These are phyloP conservation scores for Candida insectorum DNA, from an alignment of 805 yeast species.

Conservation along the genomic window DNA sequence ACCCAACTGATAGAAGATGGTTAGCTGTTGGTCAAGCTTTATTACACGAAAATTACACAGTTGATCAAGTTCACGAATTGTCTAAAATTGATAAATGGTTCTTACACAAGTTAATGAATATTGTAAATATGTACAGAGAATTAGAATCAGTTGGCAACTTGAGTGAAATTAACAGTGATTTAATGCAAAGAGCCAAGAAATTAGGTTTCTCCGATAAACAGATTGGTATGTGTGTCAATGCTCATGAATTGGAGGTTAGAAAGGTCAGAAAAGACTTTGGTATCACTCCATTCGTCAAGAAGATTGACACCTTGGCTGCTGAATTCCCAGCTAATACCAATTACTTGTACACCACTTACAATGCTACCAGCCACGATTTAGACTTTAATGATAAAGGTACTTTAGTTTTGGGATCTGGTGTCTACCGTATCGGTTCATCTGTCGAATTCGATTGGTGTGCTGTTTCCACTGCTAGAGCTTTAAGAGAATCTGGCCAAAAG, in stretches of 20 bases:
- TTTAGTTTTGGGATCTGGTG: constrained; percentile 97
- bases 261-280: constrained; percentile 74
- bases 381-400: constrained; percentile 86
- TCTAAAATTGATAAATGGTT: constrained; percentile 97
- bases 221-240: constrained; percentile 72
- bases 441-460: constrained; percentile 99
- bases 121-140: constrained; percentile 84
- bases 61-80: constrained; percentile 85
- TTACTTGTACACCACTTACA: constrained; percentile 93
- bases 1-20: constrained; percentile 96
- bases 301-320: constrained; percentile 96
- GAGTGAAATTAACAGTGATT: constrained; percentile 59
- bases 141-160: constrained; percentile 60
- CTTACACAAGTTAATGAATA: constrained; percentile 86
- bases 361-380: constrained; percentile 83
- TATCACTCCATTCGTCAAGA: constrained; percentile 89
- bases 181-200: constrained; percentile 78
- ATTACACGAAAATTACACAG: constrained; percentile 85
- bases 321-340: constrained; percentile 98
- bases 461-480: constrained; percentile 91
- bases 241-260: constrained; percentile 79
- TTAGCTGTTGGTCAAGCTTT: constrained; percentile 97
- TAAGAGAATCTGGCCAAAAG: constrained; percentile 80
- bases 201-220: constrained; percentile 95
- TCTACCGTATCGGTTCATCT: constrained; percentile 96